Base-by-base conservation (phyloP, 1,284 basidiomycete species). In the Earliella scabrosa region DNA sequence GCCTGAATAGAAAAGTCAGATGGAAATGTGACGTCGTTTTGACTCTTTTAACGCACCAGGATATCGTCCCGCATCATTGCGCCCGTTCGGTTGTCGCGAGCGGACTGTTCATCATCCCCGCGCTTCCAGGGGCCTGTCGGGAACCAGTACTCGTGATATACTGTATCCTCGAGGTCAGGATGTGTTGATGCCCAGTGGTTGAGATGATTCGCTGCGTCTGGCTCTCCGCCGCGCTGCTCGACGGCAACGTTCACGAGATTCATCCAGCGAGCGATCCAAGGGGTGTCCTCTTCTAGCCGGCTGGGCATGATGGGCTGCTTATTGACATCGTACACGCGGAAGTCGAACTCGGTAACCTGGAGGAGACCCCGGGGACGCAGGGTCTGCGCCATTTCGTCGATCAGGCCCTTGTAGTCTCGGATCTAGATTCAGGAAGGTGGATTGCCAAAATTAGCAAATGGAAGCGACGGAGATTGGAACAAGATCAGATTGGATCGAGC, bases 291-390 rank as follows among this genome's bases (percentile, higher is more conserved):
- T 31, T 75, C 64, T 10, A 56, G 41, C 1, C 53, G 53, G 13
- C 26, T 46, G 39, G 77, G 70, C 29, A 80, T 67, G 41, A 87
- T 72, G 3, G 75, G 77, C 36, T 68, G 67, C 54, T 78, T 77
- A 56, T 86, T 70, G 18, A 61, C 60, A 58, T 83, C 85, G 64
- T 88, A 85, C 10, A 82, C 73, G 54, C 75, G 70, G 66, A 89
- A 92, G 56, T 88, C 87, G 66, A 84, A 87, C 71, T 92, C 90
- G 50, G 80, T 73, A 32, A 91, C 62, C 50, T 86, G 78, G 57
- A 90, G 68, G 39, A 92, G 75, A 31, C 90, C 90, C 29, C 83
- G 82, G 2, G 89, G 87, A 44, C 88, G 82, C 46, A 92, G 77
- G 38, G 85, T 81, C 53, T 79, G 81, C 39, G 79, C 76, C 45